Evolutionary conservation across 1,139 yeast species (phyloP), one percentile per base, ranked within the genome.

Genomic region (Kodamaea suecica): DNA sequence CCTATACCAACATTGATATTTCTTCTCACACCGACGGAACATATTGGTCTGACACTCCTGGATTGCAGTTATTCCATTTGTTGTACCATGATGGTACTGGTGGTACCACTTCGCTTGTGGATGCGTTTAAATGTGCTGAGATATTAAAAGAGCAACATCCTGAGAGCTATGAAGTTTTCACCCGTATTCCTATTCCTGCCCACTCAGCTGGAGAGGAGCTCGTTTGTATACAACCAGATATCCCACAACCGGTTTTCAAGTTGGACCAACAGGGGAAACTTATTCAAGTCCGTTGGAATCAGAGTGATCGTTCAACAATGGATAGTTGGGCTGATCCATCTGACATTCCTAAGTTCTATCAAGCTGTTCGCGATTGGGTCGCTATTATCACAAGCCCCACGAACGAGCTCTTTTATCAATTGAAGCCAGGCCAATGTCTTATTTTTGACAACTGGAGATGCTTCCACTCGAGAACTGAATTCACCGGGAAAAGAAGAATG

Each of bases 391-490:
- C 72, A 40, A 66, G 72, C 34, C 57, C 63, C 7, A 73, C 70
- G 30, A 73, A 78, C 49, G 84, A 78, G 51, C 61, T 77, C 27
- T 70, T 72, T 44, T 64, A 78, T 53, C 80, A 72, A 48, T 67
- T 83, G 50, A 64, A 60, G 35, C 90, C 90, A 0, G 90, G 88
- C 3, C 80, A 77, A 48, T 77, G 81, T 36, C 59, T 82, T 46
- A 76, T 83, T 33, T 82, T 83, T 52, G 88, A 83, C 52, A 83
- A 83, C 55, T 82, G 90, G 90, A 59, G 92, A 46, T 80, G 81
- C 30, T 66, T 83, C 57, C 92, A 83, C 52, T 80, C 84, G 17
- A 70, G 90, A 51, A 76, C 81, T 34, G 82, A 73, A 38, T 81
- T 82, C 45, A 76, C 82, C 2, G 90, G 90, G 1, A 70, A 74